Percentiles rank a stretch among this genome's conserved stretches.
Evolutionary conservation across 2,329 filamentous ascomycete genomes (phyloP).

Genomic region (Xylaria sp.): DNA sequence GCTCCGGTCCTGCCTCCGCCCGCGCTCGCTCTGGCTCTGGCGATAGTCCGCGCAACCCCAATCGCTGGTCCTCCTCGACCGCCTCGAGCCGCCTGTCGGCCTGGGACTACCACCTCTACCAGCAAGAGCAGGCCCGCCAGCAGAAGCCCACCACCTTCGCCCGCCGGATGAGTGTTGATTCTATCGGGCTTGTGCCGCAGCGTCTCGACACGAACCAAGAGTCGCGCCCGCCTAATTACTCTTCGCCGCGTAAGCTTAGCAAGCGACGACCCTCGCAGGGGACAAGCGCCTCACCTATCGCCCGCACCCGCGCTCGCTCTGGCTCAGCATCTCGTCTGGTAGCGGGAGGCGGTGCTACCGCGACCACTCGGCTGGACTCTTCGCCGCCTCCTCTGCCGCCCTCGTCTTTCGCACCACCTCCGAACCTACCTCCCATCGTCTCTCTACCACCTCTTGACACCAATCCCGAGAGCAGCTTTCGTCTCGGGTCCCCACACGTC

Average conservation of each 20-base stretch:
- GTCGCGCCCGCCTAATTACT: constrained; percentile 28
- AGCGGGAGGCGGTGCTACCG: constrained; percentile 17
- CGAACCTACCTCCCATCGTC: constrained; percentile 55
- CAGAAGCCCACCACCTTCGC: constrained; percentile 49
- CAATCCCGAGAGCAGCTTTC: constrained; percentile 38
- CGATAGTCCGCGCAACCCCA: constrained; percentile 60
- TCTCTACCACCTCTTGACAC: constrained; percentile 54
- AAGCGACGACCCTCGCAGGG: constrained; percentile 48
- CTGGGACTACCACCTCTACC: constrained; percentile 41
- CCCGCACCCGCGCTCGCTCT: constrained; percentile 15
- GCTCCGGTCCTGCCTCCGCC: constrained; percentile 13
- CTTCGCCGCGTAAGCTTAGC: constrained; percentile 45
- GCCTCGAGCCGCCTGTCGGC: constrained; percentile 59
- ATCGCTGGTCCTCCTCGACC: constrained; percentile 65
- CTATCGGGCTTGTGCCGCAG: constrained; percentile 49
- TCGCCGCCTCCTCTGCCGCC: constrained; percentile 50
- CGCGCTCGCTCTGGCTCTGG: constrained; percentile 42
- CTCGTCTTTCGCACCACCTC: constrained; percentile 48
- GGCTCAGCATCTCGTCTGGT: constrained; percentile 7
- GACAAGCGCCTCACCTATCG: constrained; percentile 40
- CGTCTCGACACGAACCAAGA: constrained; percentile 28
- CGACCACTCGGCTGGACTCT: constrained; percentile 15
- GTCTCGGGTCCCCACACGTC: constrained; percentile 34
- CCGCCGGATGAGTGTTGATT: constrained; percentile 59
- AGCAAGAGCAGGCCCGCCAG: constrained; percentile 45